Percentiles rank a stretch among this genome's conserved stretches.
These are phyloP conservation scores for Hura crepitans DNA, from an alignment of 441 rosid genomes.

Conservation along the genomic window DNA sequence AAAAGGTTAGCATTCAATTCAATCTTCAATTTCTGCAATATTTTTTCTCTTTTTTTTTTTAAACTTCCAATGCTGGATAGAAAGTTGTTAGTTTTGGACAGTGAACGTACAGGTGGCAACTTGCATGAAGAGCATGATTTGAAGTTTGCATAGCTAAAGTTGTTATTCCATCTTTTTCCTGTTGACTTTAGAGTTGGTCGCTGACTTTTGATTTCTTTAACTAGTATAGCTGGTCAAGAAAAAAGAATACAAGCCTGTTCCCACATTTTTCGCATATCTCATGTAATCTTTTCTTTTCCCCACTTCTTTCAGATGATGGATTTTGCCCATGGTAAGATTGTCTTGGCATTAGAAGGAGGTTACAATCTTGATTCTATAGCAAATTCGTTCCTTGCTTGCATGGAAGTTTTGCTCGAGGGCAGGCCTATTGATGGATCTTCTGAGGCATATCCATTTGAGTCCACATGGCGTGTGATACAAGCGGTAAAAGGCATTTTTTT, in stretches of 20 bases:
- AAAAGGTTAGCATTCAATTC: conserved; percentile 50
- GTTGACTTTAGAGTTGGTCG: conserved; percentile 3
- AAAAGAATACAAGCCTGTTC: background rate
- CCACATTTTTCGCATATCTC: conserved; percentile 6
- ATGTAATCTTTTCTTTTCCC: background rate
- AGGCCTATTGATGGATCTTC: conserved; percentile 45
- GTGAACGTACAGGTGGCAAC: background rate
- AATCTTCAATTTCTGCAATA: background rate
- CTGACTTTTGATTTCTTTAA: background rate
- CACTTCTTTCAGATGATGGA: conserved; percentile 58
- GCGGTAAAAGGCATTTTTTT: conserved; percentile 42
- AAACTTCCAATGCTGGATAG: conserved; percentile 4
- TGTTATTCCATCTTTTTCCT: background rate
- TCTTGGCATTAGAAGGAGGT: conserved; percentile 92
- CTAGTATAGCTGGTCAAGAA: background rate
- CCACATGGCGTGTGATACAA: conserved; percentile 84
- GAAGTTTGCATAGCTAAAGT: background rate
- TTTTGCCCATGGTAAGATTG: conserved; percentile 76
- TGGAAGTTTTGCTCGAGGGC: conserved; percentile 68
- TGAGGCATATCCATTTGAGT: conserved; percentile 72
- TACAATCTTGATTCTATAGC: conserved; percentile 84
- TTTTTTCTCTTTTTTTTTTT: background rate
- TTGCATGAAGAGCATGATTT: background rate
- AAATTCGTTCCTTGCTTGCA: conserved; percentile 78
- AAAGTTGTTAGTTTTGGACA: conserved; percentile 5